phyloP scores from a whole-genome alignment of 441 rosid genomes.

The Gossypium schwendimanii region DNA sequence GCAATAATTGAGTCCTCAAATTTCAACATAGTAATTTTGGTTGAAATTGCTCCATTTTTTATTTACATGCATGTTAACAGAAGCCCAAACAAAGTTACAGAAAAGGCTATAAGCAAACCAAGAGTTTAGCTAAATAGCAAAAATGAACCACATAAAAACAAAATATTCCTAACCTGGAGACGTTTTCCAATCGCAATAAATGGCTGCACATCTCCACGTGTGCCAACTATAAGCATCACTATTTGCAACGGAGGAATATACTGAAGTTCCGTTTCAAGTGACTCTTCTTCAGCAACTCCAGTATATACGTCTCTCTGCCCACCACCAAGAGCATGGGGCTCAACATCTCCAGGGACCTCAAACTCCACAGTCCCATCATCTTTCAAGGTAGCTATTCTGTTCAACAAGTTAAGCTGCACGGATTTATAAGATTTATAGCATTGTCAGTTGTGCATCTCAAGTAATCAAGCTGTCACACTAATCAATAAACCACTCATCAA shows the following conservation, averaged over 20 bases:
- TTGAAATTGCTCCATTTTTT: not conserved
- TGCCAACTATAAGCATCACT: conserved; percentile 92
- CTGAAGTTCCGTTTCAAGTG: conserved; percentile 61
- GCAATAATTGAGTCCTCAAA: not conserved
- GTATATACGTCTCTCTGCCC: conserved; percentile 26
- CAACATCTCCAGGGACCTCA: conserved; percentile 74
- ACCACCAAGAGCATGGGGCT: conserved; percentile 35
- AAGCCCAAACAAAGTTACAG: not conserved
- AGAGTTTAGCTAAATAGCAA: not conserved
- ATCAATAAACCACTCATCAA: conserved; percentile 3
- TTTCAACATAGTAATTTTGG: not conserved
- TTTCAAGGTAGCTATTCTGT: conserved; percentile 90
- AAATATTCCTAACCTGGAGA: conserved; percentile 57
- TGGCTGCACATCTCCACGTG: conserved; percentile 99
- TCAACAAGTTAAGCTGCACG: conserved; percentile 75
- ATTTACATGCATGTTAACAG: not conserved
- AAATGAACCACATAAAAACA: not conserved
- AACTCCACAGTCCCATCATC: conserved; percentile 91
- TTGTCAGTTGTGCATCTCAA: not conserved
- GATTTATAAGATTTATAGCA: conserved; percentile 22
- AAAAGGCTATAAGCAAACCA: not conserved
- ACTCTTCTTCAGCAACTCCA: conserved; percentile 47
- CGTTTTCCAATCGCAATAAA: conserved; percentile 92
- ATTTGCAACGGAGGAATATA: conserved; percentile 82
- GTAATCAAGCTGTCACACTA: not conserved